Conservation (phyloP, 495 filamentous ascomycete genomes). For the Penicillium bovifimosum region DNA sequence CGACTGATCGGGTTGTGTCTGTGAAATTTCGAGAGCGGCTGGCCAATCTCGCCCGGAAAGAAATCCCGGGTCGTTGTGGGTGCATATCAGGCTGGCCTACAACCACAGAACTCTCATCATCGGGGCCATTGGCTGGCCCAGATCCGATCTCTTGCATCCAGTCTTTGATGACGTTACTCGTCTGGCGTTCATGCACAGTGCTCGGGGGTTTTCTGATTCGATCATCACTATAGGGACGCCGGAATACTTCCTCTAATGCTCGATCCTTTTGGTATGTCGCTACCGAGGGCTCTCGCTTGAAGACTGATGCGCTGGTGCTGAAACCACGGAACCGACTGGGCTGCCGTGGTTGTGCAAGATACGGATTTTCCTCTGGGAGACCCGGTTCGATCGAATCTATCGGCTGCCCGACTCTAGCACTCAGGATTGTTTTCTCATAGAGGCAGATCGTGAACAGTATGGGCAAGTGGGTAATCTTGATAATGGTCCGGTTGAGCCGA, state of each 20-base stretch:
- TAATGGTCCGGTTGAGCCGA: slow-evolving; percentile 73
- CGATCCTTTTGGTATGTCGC: slow-evolving; percentile 81
- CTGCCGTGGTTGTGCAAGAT: slow-evolving; percentile 25
- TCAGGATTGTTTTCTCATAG: slow-evolving; percentile 76
- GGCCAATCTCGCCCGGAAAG: slow-evolving; percentile 28
- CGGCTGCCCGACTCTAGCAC: slow-evolving; percentile 63
- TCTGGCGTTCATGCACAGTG: slow-evolving; percentile 56
- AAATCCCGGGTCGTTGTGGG: slow-evolving; percentile 26
- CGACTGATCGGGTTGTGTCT: slow-evolving; percentile 44
- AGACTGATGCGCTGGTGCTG: slow-evolving; percentile 53
- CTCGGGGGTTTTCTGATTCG: slow-evolving; percentile 43
- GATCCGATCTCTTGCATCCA: slow-evolving; percentile 80
- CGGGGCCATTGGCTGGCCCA: slow-evolving; percentile 56
- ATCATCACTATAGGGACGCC: slow-evolving; percentile 49
- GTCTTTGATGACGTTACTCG: slow-evolving; percentile 66
- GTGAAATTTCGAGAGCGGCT: slow-evolving; percentile 45
- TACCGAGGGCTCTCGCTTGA: slow-evolving; percentile 75
- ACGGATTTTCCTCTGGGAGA: slow-evolving; percentile 27
- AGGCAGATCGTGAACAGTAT: slow-evolving; percentile 77
- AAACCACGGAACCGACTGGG: slow-evolving; percentile 58
- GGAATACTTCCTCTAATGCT: slow-evolving; percentile 89
- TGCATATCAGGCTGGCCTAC: slow-evolving; percentile 53
- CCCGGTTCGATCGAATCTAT: slow-evolving; percentile 61
- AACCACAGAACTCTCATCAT: slow-evolving; percentile 54
- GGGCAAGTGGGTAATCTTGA: slow-evolving; percentile 86